Base-by-base conservation (phyloP, 129 eudicot species). In the Chrysanthemum makinoi region DNA sequence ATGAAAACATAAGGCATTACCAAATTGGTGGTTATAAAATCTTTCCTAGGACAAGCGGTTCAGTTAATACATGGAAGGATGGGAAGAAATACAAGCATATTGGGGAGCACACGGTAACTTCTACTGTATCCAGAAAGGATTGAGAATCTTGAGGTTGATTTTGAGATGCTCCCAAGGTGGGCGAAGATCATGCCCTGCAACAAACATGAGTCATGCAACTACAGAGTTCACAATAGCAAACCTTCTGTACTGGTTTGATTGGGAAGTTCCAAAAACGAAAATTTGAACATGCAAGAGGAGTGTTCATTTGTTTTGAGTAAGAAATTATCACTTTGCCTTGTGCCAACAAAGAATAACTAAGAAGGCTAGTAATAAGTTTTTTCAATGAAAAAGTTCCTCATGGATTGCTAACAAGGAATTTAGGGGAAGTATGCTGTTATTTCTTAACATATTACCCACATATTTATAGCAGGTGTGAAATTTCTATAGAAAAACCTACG, bases 101-200 rank as follows among this genome's bases (percentile, higher is more conserved):
- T 60, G 62, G 88, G 79, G 87, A 82, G 18, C 80, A 82, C 48
- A 86, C 90, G 6, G 86, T 63, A 80, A 82, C 56, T 89, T 89
- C 58, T 54, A n/a, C n/a, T n/a, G n/a, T n/a, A 52, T 20, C 90
- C 96, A 17, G 94, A 89, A 65, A 79, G 96, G 30, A 84, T 87
- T 60, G 57, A 84, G 68, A 65, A 79, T 43, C 69, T 77, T 26
- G 26, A 77, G 20, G 62, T 80, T 2, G 94, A 85, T 60, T 84
- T 65, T 56, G 72, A 84, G 53, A 67, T 84, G 69, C 76, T 83
- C 66, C 87, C 85, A 16, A 77, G 71, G 14, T 39, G 89, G 92
- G 0, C 76, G 89, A 28, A 78, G 96, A 69, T 78, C 83, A 0
- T 86, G 88, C 50, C 92, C 96, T 3, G 89, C 91, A n/a, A 69